Conservation (phyloP, 768 basidiomycete genomes). For the Amanita pseudoporphyria region DNA sequence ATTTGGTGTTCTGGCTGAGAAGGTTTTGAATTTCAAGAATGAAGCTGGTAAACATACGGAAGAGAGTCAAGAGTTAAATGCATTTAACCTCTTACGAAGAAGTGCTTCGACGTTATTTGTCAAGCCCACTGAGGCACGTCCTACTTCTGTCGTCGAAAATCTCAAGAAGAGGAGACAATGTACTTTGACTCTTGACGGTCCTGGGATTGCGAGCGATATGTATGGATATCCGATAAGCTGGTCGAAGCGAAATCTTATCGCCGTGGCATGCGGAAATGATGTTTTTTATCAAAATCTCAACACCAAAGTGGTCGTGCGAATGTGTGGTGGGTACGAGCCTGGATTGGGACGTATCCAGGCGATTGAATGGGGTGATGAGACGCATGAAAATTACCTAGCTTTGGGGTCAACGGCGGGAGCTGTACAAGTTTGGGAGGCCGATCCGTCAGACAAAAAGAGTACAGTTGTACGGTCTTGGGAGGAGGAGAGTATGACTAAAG, state of each 20-base stretch:
- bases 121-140: conserved; percentile 17
- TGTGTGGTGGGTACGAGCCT: conserved; percentile 30
- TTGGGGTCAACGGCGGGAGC: conserved; percentile 10
- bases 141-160: conserved; percentile 49
- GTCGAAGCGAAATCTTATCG: conserved; percentile 50
- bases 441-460: background rate
- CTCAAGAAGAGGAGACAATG: conserved; percentile 45
- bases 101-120: conserved; percentile 44
- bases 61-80: conserved; percentile 23
- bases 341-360: conserved; percentile 30
- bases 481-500: conserved; percentile 5
- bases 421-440: conserved; percentile 7
- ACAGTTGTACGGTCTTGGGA: conserved; percentile 4
- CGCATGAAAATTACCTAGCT: conserved; percentile 16
- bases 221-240: conserved; percentile 53
- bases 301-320: conserved; percentile 39
- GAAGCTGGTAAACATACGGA: conserved; percentile 11
- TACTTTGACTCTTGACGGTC: conserved; percentile 52
- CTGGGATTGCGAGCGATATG: conserved; percentile 44
- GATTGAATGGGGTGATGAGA: conserved; percentile 41
- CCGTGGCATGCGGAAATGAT: conserved; percentile 49
- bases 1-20: conserved; percentile 50
- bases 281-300: conserved; percentile 57
- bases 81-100: conserved; percentile 38
- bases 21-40: conserved; percentile 44